A percentile compares a stretch with the other conserved stretches of the same genome.
phyloP scores from a whole-genome alignment of 257 asterid species.

The Voacanga thouarsii region DNA sequence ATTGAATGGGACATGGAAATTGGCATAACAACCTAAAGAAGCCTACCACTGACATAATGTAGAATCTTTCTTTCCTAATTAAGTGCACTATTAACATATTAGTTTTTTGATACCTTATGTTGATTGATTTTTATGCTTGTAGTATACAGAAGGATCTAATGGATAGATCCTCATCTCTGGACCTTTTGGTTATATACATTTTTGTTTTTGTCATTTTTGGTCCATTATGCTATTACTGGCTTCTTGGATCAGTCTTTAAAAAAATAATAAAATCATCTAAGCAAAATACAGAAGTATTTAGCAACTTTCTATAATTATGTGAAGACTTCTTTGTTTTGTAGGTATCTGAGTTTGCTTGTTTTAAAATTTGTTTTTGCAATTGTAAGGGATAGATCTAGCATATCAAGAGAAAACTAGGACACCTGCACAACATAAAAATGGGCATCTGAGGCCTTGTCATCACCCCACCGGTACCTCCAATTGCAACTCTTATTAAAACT shows the following conservation, averaged over 20 bases:
- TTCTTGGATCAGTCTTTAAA: conserved; percentile 9
- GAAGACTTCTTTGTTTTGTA: not conserved
- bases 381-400: conserved; percentile 17
- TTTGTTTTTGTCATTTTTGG: not conserved
- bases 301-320: no score
- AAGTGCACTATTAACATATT: not conserved
- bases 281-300: conserved; percentile 53
- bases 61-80: not conserved
- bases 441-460: conserved; percentile 58
- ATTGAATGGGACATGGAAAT: not conserved
- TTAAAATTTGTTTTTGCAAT: not conserved
- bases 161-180: conserved; percentile 78
- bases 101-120: conserved; percentile 1
- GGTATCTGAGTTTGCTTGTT: no score
- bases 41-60: not conserved
- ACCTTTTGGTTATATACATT: conserved; percentile 58
- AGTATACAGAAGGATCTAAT: conserved; percentile 94
- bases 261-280: no score
- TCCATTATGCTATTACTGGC: conserved; percentile 1
- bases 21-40: not conserved
- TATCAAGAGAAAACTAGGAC: conserved; percentile 16
- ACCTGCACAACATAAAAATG: no score
- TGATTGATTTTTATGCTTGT: conserved; percentile 19
- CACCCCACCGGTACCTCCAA: conserved; percentile 84
- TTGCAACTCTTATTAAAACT: conserved; percentile 53